Base-by-base conservation (phyloP, 345 rosid genomes). In the Eucalyptus decipiens region DNA sequence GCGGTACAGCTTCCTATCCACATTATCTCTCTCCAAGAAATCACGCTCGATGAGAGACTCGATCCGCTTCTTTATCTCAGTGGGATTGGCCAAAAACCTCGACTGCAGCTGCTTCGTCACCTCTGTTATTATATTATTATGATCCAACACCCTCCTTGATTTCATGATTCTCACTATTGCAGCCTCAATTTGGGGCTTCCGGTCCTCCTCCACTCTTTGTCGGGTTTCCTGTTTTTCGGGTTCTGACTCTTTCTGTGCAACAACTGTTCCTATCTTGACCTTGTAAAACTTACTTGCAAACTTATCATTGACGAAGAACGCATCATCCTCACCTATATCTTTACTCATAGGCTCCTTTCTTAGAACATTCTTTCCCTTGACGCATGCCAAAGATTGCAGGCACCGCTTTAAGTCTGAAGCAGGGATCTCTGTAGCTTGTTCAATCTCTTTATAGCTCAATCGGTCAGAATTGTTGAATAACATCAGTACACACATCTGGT, bases 241-340 rank as follows among this genome's bases (percentile, higher is more conserved):
- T 89, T 98, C 99, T 1, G 99, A 94, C 90, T 98, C 99, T 93
- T 97, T 98, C 43, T 98, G 99, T 1, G 99, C 99, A 88, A 95
- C 99, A 87, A 98, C 99, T 2, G 99, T 98, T 89, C 99, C 99
- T 50, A 98, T 97, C 96, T 98, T 98, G 90, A 98, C 99, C 93
- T 97, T 98, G 86, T 95, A 96, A 91, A 98, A 98, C 92, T 97
- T 97, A 94, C 98, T 95, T 2, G 96, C 89, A 93, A 98, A 98
- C 93, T 98, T 98, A 90, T 97, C 99, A 89, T 98, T 98, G 42
- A 97, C 98, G 26, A 93, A 92, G 89, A 98, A 98, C 3, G 91
- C 92, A 92, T 98, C 99, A 87, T 97, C 98, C 91, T 96, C 98
- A 26, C 95, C 97, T 56, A 98, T 95, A 88, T 98, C 99, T 90